Percentiles rank a stretch among this genome's conserved stretches.
phyloP scores from a whole-genome alignment of 257 asterid species.

The Ilex aquifolium region DNA sequence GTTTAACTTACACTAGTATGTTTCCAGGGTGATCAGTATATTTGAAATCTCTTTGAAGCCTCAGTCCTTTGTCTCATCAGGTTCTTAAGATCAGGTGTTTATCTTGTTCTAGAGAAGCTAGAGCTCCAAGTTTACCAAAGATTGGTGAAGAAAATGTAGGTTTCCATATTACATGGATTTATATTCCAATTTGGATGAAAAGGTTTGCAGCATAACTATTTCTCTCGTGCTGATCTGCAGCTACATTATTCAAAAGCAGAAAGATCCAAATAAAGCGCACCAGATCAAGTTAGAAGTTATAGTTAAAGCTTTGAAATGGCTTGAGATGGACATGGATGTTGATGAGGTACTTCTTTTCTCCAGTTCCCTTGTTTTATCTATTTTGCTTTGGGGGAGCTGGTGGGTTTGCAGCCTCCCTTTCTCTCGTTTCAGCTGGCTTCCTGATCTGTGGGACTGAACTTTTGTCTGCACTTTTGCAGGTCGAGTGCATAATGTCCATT shows the following conservation, averaged over 20 bases:
- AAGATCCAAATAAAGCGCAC: conserved; percentile 80
- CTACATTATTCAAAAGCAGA: conserved; percentile 72
- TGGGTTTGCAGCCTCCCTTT: background rate
- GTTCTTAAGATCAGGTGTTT: conserved; percentile 91
- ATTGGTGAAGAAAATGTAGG: conserved; percentile 87
- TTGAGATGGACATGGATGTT: conserved; percentile 79
- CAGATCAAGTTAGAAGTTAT: conserved; percentile 84
- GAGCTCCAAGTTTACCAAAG: conserved; percentile 97
- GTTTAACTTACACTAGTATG: conserved; percentile 13
- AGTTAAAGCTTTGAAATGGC: conserved; percentile 88
- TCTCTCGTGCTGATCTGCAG: conserved; percentile 29
- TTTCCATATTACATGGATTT: background rate
- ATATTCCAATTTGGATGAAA: conserved; percentile 1
- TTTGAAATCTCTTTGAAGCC: background rate
- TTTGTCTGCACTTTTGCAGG: conserved; percentile 36
- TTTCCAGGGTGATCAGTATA: background rate
- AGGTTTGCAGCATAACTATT: conserved; percentile 1
- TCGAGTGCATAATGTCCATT: conserved; percentile 87
- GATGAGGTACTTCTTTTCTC: conserved; percentile 59
- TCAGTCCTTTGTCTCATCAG: conserved; percentile 30
- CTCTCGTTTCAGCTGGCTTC: background rate
- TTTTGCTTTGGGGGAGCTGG: background rate
- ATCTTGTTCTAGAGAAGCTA: conserved; percentile 87
- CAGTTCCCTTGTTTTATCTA: background rate
- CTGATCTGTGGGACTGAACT: background rate